Evolutionary conservation across 2,329 filamentous ascomycete genomes (phyloP), one percentile per base, ranked within the genome.

Genomic region (Hypoxylon sp.): DNA sequence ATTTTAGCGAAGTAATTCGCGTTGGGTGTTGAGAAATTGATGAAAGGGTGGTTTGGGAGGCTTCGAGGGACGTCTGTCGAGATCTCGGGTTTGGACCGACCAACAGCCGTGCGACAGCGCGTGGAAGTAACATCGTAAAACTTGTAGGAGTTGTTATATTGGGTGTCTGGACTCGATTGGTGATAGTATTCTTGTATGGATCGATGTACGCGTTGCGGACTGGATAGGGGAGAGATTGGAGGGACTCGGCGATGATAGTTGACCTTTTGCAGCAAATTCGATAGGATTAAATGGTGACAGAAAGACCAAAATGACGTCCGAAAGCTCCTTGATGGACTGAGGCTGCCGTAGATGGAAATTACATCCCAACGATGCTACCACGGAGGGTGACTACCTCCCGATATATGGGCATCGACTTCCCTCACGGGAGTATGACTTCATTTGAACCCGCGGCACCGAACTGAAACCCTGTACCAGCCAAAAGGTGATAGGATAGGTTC

Each of bases 371-470:
- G 58, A 59, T 47, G 54, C 34, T 22, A 4, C 20, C 32, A 44
- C 7, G 26, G 4, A 20, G n/a, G n/a, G 48, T 37, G 50, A 53
- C 44, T 61, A 50, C 50, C 37, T 37, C 26, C 34, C 11, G 48
- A 34, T 10, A 19, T 22, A 26, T 44, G 43, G 39, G 50, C 17
- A 34, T 55, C 46, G 51, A 30, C 65, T 65, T 65, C 65, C 62
- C n/a, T 1, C 41, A 26, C 17, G 26, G 26, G 32, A 17, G 30
- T 5, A 56, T 19, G n/a, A 53, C 32, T 47, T 52, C 3, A 15
- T n/a, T 28, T n/a, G 24, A 39, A 24, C 26, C 7, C 4, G 13
- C 20, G 2, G 8, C 6, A 17, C n/a, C 4, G 6, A 11, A 4
- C 10, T 17, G 13, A 32, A 15, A 32, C 50, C 51, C 6, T 41